Base-by-base conservation (phyloP, 768 basidiomycete species). In the Agaricus blazei region DNA sequence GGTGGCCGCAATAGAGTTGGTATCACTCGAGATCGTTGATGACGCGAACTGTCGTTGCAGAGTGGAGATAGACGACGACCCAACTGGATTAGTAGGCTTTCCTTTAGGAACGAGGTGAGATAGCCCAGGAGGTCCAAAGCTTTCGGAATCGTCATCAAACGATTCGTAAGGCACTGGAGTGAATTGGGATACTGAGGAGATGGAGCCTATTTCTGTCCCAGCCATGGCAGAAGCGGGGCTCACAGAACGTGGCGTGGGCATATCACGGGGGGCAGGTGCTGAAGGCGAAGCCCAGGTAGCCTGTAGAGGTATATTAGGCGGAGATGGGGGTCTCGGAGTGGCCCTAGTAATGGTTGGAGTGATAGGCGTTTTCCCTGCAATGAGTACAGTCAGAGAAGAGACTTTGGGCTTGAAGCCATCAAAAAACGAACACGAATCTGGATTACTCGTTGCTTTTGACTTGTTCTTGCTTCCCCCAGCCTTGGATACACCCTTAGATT, bases 281-380 rank as follows among this genome's bases (percentile, higher is more conserved):
- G 40, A 23, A 1, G 52, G 44, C 9, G 26, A 47, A 9, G 34
- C 14, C 52, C 52, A 47, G 9, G 52, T 34, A 3, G 52, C 28
- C 27, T 38, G 46, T 3, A 24, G 23, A 19, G 49, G 26, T 1
- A 28, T 24, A 14, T 12, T 14, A 9, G 36, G 26, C 5, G n/a
- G 9, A 40, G 38, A 24, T 24, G 37, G 7, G 36, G 41, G 40
- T n/a, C n/a, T 51, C 8, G 45, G 41, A 3, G 37, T 7, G 19
- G 26, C 23, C 5, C 24, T 47, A 8, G 46, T 27, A 2, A n/a
- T n/a, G 4, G 52, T n/a, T 14, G 52, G 15, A 11, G 26, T 54
- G 23, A 54, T 54, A 2, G 53, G 53, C 3, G 52, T 54, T 28
- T 48, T 48, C 53, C 53, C 53, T 54, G n/a, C 23, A 2, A 9